Evolutionary conservation across 352 stramenopile genomes (phyloP).

Genomic region (Pythium pectinolyticum): DNA sequence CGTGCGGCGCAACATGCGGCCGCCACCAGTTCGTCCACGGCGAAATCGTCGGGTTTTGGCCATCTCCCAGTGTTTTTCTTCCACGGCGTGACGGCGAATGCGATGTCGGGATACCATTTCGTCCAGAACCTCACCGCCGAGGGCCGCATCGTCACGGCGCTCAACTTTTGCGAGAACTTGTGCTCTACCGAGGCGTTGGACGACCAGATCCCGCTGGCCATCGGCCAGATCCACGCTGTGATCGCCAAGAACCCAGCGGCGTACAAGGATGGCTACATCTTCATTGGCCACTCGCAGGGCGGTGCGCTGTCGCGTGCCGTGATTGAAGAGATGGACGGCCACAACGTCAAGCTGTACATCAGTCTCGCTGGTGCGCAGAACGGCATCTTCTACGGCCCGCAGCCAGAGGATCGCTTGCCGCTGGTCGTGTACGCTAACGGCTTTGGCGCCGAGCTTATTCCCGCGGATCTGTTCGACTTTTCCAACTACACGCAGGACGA

Average conservation of each 20-base stretch:
- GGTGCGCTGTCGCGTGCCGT: constrained; percentile 41
- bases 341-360: constrained; percentile 45
- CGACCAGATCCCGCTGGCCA: constrained; percentile 39
- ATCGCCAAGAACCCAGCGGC: constrained; percentile 30
- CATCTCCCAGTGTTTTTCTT: constrained; percentile 50
- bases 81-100: constrained; percentile 42
- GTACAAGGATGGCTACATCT: constrained; percentile 46
- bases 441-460: constrained; percentile 19
- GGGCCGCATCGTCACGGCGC: constrained; percentile 33
- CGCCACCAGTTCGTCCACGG: no score
- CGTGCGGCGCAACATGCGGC: no score
- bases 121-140: constrained; percentile 36
- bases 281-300: constrained; percentile 51
- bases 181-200: constrained; percentile 37
- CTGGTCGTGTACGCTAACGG: constrained; percentile 34
- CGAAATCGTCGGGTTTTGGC: neutral
- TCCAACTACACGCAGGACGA: constrained; percentile 27
- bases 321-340: constrained; percentile 55
- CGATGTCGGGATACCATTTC: constrained; percentile 33
- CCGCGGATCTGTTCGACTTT: constrained; percentile 36
- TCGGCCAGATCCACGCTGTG: constrained; percentile 38
- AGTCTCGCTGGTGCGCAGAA: constrained; percentile 52
- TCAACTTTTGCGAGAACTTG: constrained; percentile 40
- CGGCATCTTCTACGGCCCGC: constrained; percentile 53
- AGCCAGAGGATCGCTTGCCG: constrained; percentile 33